Percentiles rank a stretch among this genome's conserved stretches.
Conservation (phyloP, 176 grass and related monocot species). For the Saccharum officinarum region DNA sequence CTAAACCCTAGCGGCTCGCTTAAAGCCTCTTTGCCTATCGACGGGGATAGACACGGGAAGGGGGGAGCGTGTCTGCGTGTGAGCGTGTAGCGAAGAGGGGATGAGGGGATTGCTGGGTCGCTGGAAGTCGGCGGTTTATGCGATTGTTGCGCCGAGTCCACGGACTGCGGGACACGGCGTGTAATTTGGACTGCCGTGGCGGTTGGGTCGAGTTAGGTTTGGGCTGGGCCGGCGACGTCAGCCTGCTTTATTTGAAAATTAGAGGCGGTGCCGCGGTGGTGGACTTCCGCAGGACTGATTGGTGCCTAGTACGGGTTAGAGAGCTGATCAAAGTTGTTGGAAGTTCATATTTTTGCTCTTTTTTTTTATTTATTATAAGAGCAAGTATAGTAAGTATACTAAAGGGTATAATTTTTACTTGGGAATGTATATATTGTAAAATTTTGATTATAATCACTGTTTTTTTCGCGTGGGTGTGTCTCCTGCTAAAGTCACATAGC, state of each 20-base stretch:
- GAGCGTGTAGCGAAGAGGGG: no score
- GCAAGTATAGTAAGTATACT: no score
- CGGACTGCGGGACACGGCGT: no score
- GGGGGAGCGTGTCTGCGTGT: background rate
- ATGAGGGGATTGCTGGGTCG: background rate
- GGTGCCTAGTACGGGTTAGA: no score
- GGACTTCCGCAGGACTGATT: background rate
- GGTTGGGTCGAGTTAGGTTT: background rate
- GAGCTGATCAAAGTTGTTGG: background rate
- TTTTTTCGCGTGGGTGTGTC: no score
- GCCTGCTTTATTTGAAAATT: background rate
- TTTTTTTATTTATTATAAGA: no score
- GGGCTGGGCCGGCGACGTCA: background rate
- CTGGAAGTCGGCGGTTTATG: background rate
- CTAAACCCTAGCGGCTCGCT: slow-evolving; percentile 34
- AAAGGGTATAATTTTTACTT: no score
- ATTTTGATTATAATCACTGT: no score
- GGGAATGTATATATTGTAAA: no score
- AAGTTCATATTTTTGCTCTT: background rate
- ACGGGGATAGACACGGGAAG: background rate
- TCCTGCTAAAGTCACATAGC: no score
- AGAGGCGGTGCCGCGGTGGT: background rate
- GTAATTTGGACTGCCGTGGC: background rate
- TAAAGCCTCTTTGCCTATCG: slow-evolving; percentile 6
- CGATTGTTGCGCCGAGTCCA: no score